phyloP scores from a whole-genome alignment of 768 basidiomycete genomes.

The Leccinum fibrillosum region DNA sequence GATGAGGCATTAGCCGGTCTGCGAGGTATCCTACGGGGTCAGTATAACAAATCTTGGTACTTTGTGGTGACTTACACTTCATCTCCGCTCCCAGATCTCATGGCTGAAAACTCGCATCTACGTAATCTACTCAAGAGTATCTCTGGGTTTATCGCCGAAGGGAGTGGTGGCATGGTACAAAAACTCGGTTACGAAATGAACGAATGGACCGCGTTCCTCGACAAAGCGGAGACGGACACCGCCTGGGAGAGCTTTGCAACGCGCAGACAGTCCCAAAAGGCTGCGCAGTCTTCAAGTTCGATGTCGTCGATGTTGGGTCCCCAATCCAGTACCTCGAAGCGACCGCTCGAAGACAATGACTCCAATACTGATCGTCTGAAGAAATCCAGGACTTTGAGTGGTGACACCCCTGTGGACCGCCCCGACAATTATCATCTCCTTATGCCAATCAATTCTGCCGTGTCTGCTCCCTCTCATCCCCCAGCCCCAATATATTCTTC shows the following conservation, averaged over 20 bases:
- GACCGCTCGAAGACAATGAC: constrained; percentile 31
- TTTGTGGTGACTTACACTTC: neutral
- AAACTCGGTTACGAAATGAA: constrained; percentile 76
- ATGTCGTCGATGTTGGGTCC: constrained; percentile 33
- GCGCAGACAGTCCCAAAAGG: constrained; percentile 47
- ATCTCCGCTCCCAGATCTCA: constrained; percentile 54
- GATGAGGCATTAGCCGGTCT: constrained; percentile 86
- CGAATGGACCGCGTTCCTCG: constrained; percentile 80
- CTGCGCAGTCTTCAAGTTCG: constrained; percentile 26
- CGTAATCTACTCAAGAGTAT: constrained; percentile 75
- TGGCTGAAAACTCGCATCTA: constrained; percentile 86
- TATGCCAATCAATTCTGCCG: constrained; percentile 46
- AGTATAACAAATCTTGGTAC: constrained; percentile 7
- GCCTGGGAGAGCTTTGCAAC: constrained; percentile 86
- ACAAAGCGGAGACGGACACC: constrained; percentile 87
- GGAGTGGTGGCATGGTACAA: constrained; percentile 70
- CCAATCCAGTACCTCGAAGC: constrained; percentile 18
- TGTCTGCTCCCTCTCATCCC: constrained; percentile 33
- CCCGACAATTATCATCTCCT: constrained; percentile 52
- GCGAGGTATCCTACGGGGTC: constrained; percentile 77
- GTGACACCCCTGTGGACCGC: constrained; percentile 42
- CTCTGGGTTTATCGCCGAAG: constrained; percentile 82
- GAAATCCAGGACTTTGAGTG: constrained; percentile 42
- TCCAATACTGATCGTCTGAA: constrained; percentile 39
- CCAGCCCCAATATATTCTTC: constrained; percentile 42